Conservation (phyloP, 2,329 filamentous ascomycete species). For the Verticillium albo-atrum region DNA sequence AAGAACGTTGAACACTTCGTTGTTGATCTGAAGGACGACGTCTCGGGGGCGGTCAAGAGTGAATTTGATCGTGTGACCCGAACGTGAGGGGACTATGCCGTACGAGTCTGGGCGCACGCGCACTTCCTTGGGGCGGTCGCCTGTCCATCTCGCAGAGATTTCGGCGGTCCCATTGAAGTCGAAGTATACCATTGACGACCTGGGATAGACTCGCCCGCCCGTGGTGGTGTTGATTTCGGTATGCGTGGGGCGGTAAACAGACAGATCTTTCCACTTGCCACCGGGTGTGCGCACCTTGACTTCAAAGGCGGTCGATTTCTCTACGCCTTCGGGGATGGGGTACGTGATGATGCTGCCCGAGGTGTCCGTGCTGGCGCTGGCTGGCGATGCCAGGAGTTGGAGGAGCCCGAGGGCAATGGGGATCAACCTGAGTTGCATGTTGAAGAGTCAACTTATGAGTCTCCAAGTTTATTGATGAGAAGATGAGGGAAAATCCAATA, state of each 20-base stretch:
- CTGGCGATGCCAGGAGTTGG: too few species aligned
- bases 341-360: not conserved
- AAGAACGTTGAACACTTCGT: constrained; percentile 19
- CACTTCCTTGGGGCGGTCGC: not conserved
- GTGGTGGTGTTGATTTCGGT: constrained; percentile 3
- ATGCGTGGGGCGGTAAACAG: not conserved
- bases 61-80: not conserved
- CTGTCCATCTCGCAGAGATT: not conserved
- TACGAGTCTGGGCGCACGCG: constrained; percentile 1
- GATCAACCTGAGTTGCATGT: too few species aligned
- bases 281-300: not conserved
- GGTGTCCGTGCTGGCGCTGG: too few species aligned
- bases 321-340: not conserved
- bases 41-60: constrained; percentile 2
- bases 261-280: not conserved
- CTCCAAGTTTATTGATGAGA: too few species aligned
- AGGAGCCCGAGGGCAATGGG: too few species aligned
- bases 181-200: not conserved
- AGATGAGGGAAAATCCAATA: too few species aligned
- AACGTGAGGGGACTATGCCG: not conserved
- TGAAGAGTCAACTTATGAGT: too few species aligned
- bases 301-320: not conserved
- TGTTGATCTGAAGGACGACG: constrained; percentile 18
- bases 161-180: not conserved
- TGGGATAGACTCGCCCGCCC: constrained; percentile 1